Conservation (phyloP, 495 filamentous ascomycete genomes). For the Neurospora pannonica region DNA sequence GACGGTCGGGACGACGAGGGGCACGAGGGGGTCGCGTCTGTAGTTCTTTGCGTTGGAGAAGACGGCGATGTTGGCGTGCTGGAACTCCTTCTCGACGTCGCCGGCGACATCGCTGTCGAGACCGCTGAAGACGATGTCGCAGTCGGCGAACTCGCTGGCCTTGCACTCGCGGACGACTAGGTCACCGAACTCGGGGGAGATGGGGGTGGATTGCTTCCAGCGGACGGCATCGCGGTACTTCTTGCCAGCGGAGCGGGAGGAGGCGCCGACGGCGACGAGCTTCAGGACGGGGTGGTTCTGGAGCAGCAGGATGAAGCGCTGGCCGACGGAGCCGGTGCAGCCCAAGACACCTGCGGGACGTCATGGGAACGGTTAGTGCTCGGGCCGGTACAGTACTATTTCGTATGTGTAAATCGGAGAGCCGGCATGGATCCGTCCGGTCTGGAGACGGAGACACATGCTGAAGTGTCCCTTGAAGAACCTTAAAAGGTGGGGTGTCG, state of each 20-base stretch:
- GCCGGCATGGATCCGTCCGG: not conserved
- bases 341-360: conserved; percentile 50
- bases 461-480: not conserved
- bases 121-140: conserved; percentile 85
- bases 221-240: conserved; percentile 72
- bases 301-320: conserved; percentile 76
- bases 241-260: conserved; percentile 68
- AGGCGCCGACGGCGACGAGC: conserved; percentile 71
- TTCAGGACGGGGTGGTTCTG: conserved; percentile 68
- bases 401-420: not conserved
- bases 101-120: conserved; percentile 76
- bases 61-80: conserved; percentile 65
- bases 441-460: not conserved
- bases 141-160: conserved; percentile 65
- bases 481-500: not conserved
- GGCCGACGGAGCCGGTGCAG: conserved; percentile 74
- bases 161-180: conserved; percentile 68
- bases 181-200: conserved; percentile 55
- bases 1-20: conserved; percentile 76
- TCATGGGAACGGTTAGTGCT: not conserved
- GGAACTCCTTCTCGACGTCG: conserved; percentile 72
- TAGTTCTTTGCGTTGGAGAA: conserved; percentile 91
- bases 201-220: conserved; percentile 75
- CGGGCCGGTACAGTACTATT: conserved; percentile 4
- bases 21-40: conserved; percentile 72